Evolutionary conservation across 2,329 filamentous ascomycete genomes (phyloP).

Genomic region (Xenoacremonium recifei): DNA sequence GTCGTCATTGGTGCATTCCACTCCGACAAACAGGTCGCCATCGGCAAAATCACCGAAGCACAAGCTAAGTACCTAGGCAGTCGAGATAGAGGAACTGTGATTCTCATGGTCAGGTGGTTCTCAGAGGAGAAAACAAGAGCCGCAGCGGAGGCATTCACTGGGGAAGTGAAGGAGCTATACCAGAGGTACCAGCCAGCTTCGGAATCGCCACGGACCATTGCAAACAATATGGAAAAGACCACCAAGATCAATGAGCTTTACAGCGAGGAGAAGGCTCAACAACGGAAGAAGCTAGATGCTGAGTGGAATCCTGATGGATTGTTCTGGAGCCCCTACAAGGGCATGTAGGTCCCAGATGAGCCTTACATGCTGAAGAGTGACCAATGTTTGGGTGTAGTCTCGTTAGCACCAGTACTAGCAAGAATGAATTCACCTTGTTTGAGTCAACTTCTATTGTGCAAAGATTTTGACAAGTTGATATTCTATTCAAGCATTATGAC

Average conservation of each 20-base stretch:
- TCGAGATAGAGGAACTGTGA: conserved; percentile 15
- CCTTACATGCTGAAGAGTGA: no score
- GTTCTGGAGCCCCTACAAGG: conserved; percentile 27
- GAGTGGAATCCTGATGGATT: conserved; percentile 23
- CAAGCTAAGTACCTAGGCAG: conserved; percentile 16
- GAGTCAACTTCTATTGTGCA: no score
- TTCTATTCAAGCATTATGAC: no score
- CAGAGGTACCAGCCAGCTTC: conserved; percentile 11
- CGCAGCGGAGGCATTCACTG: conserved; percentile 4
- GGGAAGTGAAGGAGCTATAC: conserved; percentile 8
- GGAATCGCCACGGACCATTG: conserved; percentile 13
- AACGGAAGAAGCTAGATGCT: conserved; percentile 17
- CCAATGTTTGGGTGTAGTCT: no score
- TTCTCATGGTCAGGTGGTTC: conserved; percentile 12
- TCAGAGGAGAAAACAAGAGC: conserved; percentile 8
- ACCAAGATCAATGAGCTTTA: conserved; percentile 19
- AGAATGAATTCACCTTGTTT: no score
- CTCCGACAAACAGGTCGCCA: conserved; percentile 7
- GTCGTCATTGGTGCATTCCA: conserved; percentile 18
- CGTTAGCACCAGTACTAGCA: no score
- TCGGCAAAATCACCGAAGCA: neutral
- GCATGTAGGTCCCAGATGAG: no score
- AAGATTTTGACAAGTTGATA: no score
- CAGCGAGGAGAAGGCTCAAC: conserved; percentile 9
- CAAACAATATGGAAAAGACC: conserved; percentile 21